Percentiles rank a stretch among this genome's conserved stretches.
Conservation (phyloP, 2,329 filamentous ascomycete genomes). For the Fusarium sp. region DNA sequence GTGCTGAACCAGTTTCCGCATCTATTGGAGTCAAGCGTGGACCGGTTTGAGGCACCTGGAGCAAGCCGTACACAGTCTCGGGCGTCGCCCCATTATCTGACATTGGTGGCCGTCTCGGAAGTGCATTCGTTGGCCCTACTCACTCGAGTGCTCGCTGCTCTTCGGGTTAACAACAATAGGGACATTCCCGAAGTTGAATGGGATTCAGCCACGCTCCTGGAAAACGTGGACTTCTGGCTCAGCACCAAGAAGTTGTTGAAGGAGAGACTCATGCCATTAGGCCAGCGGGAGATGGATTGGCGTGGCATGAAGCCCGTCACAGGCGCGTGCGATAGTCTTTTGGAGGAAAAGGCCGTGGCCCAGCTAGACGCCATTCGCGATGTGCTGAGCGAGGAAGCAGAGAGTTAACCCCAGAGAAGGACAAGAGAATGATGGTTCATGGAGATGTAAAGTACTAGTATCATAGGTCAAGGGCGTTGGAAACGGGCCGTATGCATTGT, state of each 20-base stretch:
- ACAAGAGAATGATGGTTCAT: conserved; percentile 31
- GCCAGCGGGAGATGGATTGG: conserved; percentile 80
- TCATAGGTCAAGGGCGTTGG: conserved; percentile 46
- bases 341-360: conserved; percentile 83
- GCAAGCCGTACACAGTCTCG: conserved; percentile 67
- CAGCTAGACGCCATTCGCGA: conserved; percentile 76
- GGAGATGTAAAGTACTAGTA: conserved; percentile 46
- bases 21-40: conserved; percentile 80
- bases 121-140: conserved; percentile 85
- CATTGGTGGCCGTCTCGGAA: conserved; percentile 81
- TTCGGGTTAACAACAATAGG: conserved; percentile 76
- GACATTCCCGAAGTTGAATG: conserved; percentile 83
- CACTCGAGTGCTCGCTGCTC: conserved; percentile 78
- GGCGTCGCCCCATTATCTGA: conserved; percentile 75
- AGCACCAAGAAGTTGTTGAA: conserved; percentile 78
- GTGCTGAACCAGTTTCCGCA: conserved; percentile 92
- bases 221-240: conserved; percentile 89
- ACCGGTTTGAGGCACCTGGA: conserved; percentile 77
- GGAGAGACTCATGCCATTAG: conserved; percentile 81
- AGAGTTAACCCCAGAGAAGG: conserved; percentile 49
- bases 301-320: conserved; percentile 58
- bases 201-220: conserved; percentile 80
- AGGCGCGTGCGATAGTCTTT: conserved; percentile 69
- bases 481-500: conserved; percentile 43
- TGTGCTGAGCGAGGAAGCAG: conserved; percentile 68